phyloP scores from a whole-genome alignment of 2,329 filamentous ascomycete genomes.

The Pyricularia grisea region DNA sequence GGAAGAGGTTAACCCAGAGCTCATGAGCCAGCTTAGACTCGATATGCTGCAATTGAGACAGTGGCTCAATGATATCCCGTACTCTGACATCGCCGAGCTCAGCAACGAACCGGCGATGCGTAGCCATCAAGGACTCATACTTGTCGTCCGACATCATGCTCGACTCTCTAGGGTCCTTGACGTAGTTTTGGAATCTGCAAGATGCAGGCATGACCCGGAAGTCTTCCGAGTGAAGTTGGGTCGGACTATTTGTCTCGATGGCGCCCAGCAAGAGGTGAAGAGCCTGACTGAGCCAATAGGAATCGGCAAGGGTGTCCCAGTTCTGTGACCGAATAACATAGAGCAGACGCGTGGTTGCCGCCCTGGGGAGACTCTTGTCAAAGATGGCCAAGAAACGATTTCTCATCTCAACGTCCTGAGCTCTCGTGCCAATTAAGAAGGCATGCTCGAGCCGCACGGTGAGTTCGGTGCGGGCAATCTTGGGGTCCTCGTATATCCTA shows the following conservation, averaged over 20 bases:
- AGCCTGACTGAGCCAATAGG: constrained; percentile 94
- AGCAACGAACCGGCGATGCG: constrained; percentile 72
- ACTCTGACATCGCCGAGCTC: constrained; percentile 81
- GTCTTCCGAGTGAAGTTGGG: constrained; percentile 75
- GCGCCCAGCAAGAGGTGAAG: constrained; percentile 88
- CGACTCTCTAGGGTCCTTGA: constrained; percentile 55
- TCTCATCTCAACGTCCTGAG: constrained; percentile 91
- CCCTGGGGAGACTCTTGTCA: constrained; percentile 87
- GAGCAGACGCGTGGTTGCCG: constrained; percentile 76
- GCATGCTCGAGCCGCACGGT: constrained; percentile 97
- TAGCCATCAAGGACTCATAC: constrained; percentile 68
- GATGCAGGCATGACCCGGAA: constrained; percentile 70
- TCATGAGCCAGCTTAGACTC: constrained; percentile 75
- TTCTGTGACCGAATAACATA: constrained; percentile 91
- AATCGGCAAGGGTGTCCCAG: constrained; percentile 91
- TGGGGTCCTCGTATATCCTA: constrained; percentile 94
- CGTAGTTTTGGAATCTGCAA: constrained; percentile 62
- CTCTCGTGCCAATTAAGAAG: constrained; percentile 89
- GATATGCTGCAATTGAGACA: constrained; percentile 86
- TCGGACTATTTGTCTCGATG: constrained; percentile 71
- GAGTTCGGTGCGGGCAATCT: constrained; percentile 88
- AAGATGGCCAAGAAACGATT: constrained; percentile 96
- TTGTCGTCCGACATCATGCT: constrained; percentile 71
- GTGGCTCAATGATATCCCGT: constrained; percentile 79
- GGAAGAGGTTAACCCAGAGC: constrained; percentile 86